Conservation (phyloP, 2,329 filamentous ascomycete genomes). For the Hymenoscyphus salicellus region DNA sequence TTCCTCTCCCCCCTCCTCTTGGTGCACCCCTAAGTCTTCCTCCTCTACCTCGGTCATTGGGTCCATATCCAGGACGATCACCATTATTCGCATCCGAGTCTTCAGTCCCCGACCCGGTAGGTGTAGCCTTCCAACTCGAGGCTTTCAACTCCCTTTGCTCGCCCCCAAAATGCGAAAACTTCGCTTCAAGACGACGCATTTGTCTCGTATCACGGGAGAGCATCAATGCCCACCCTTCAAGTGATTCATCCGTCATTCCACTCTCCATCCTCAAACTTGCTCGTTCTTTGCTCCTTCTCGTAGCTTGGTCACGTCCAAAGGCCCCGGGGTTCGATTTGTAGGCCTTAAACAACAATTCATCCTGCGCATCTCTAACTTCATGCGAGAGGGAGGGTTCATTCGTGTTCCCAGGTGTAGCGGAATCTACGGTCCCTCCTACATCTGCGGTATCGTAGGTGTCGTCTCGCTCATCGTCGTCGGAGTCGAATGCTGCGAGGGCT, state of each 20-base stretch:
- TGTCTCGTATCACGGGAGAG: constrained; percentile 68
- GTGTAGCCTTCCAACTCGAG: constrained; percentile 61
- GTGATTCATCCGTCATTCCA: constrained; percentile 86
- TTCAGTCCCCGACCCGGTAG: constrained; percentile 55
- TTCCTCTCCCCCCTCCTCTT: constrained; percentile 46
- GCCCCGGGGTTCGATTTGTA: constrained; percentile 63
- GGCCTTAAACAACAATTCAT: constrained; percentile 70
- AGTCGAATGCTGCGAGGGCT: constrained; percentile 84
- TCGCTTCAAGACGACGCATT: constrained; percentile 66
- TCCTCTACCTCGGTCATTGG: constrained; percentile 44
- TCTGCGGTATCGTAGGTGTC: constrained; percentile 94
- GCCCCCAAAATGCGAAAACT: constrained; percentile 63
- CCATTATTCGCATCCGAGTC: constrained; percentile 51
- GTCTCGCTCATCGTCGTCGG: constrained; percentile 92
- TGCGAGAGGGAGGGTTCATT: constrained; percentile 41
- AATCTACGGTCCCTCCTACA: constrained; percentile 83
- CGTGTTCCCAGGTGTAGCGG: constrained; percentile 48
- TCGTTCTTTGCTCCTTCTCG: constrained; percentile 62
- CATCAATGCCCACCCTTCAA: constrained; percentile 95
- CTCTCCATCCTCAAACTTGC: constrained; percentile 68
- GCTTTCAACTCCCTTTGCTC: constrained; percentile 62
- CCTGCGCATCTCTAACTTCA: constrained; percentile 48
- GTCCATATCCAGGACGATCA: constrained; percentile 24
- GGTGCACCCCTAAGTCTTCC: constrained; percentile 41
- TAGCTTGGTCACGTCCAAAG: constrained; percentile 70